A percentile compares a stretch with the other conserved stretches of the same genome.
phyloP scores from a whole-genome alignment of 768 basidiomycete genomes.

The Xerocomellus dryophilus region DNA sequence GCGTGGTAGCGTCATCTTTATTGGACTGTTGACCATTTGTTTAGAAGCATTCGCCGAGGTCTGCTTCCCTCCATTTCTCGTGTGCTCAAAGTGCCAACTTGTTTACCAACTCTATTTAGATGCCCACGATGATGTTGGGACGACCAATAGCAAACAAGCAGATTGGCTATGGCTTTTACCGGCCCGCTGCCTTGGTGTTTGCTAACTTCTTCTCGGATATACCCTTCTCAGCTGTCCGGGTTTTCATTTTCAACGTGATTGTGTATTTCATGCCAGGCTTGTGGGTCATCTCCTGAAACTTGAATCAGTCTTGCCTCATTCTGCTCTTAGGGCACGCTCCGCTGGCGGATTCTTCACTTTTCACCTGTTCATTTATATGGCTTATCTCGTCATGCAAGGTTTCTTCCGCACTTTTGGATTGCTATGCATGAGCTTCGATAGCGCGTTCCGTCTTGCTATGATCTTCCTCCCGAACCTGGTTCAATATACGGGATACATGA shows the following conservation, averaged over 20 bases:
- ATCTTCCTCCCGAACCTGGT: conserved; percentile 79
- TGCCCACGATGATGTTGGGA: conserved; percentile 77
- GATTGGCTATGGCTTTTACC: conserved; percentile 62
- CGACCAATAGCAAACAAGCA: conserved; percentile 73
- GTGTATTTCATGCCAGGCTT: conserved; percentile 68
- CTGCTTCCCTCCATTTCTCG: conserved; percentile 18
- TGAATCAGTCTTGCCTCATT: conserved; percentile 19
- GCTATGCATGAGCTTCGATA: conserved; percentile 52
- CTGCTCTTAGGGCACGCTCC: conserved; percentile 27
- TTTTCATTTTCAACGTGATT: conserved; percentile 60
- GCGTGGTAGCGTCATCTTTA: conserved; percentile 78
- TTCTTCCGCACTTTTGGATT: conserved; percentile 78
- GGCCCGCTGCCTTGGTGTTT: conserved; percentile 59
- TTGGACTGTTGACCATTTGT: conserved; percentile 61
- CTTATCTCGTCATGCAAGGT: conserved; percentile 73
- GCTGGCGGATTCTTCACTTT: conserved; percentile 51
- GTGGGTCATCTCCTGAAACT: conserved; percentile 27
- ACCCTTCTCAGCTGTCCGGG: conserved; percentile 59
- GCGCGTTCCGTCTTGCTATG: conserved; percentile 51
- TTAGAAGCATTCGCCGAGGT: conserved; percentile 74
- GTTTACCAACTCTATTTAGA: conserved; percentile 30
- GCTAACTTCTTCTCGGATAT: conserved; percentile 68
- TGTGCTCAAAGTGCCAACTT: neutral
- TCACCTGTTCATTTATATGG: conserved; percentile 62
- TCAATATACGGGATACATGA: conserved; percentile 67